Evolutionary conservation across 768 basidiomycete genomes (phyloP).

Genomic region (Lentinus brumalis): DNA sequence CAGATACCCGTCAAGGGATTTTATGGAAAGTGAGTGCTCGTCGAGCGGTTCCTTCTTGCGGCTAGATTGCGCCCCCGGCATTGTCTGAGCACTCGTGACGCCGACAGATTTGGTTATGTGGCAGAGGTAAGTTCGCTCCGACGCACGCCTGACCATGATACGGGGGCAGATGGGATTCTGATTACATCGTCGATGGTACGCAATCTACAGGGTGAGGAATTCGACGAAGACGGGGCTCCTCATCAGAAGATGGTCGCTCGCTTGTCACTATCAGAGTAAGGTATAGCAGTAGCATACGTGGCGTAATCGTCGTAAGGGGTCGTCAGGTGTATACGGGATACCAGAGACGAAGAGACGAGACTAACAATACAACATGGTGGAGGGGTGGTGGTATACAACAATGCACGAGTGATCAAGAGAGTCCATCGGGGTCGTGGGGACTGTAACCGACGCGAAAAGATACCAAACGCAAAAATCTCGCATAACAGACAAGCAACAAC

Average conservation of each 20-base stretch:
- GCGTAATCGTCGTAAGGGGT: conserved; percentile 35
- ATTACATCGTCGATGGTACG: conserved; percentile 12
- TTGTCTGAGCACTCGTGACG: conserved; percentile 28
- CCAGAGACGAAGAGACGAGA: conserved; percentile 20
- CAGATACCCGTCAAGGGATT: conserved; percentile 73
- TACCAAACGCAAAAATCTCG: conserved; percentile 10
- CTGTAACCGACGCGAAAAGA: conserved; percentile 10
- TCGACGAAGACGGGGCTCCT: conserved; percentile 82
- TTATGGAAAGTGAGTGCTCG: conserved; percentile 67
- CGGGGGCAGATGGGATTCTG: conserved; percentile 10
- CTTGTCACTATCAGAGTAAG: conserved; percentile 43
- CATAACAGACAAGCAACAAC: conserved; percentile 6
- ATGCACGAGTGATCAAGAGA: conserved; percentile 21
- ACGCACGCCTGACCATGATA: conserved; percentile 13
- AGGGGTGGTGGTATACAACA: conserved; percentile 33
- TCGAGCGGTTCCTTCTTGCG: conserved; percentile 13
- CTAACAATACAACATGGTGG: conserved; percentile 41
- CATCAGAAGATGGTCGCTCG: conserved; percentile 81
- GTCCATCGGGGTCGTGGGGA: conserved; percentile 23
- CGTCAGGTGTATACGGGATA: conserved; percentile 23
- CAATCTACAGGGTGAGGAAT: conserved; percentile 59
- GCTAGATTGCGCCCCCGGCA: conserved; percentile 9
- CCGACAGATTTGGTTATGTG: conserved; percentile 65
- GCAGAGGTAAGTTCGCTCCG: conserved; percentile 52
- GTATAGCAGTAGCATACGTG: conserved; percentile 30